phyloP scores from a whole-genome alignment of 352 stramenopile species.

The Pythium vanterpoolii region DNA sequence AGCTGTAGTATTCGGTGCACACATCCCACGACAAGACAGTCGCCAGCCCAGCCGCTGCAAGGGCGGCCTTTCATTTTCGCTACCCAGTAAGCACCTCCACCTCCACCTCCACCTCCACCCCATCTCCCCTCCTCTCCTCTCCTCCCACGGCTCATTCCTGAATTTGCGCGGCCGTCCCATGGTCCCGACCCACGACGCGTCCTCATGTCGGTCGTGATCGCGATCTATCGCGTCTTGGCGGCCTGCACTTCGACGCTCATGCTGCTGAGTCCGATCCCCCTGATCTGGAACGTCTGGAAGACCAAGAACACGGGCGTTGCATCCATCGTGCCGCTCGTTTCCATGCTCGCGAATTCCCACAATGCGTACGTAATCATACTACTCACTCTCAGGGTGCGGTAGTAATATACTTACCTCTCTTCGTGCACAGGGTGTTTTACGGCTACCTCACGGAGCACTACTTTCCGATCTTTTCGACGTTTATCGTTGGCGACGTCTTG shows the following conservation, averaged over 20 bases:
- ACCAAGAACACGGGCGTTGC: conserved; percentile 33
- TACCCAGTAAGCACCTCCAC: background rate
- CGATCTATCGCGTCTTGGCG: conserved; percentile 25
- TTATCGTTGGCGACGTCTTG: conserved; percentile 36
- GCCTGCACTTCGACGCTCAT: conserved; percentile 31
- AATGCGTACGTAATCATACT: conserved; percentile 14
- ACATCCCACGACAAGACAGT: background rate
- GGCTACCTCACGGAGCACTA: conserved; percentile 27
- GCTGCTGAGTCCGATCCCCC: conserved; percentile 37
- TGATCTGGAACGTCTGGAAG: conserved; percentile 33
- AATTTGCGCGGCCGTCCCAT: background rate
- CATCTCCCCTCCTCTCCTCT: background rate
- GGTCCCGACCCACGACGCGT: background rate
- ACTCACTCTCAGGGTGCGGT: background rate
- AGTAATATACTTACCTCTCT: background rate
- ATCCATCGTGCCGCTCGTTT: conserved; percentile 33
- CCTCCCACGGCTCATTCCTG: background rate
- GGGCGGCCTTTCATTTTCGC: background rate
- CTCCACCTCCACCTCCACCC: background rate
- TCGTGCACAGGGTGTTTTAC: background rate
- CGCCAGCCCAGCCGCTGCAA: background rate
- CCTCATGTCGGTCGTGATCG: conserved; percentile 3
- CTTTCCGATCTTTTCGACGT: conserved; percentile 49
- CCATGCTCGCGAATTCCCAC: conserved; percentile 36
- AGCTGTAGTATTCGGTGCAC: background rate